Evolutionary conservation across 1,139 yeast species (phyloP).

Genomic region (Protomyces pachydermus): DNA sequence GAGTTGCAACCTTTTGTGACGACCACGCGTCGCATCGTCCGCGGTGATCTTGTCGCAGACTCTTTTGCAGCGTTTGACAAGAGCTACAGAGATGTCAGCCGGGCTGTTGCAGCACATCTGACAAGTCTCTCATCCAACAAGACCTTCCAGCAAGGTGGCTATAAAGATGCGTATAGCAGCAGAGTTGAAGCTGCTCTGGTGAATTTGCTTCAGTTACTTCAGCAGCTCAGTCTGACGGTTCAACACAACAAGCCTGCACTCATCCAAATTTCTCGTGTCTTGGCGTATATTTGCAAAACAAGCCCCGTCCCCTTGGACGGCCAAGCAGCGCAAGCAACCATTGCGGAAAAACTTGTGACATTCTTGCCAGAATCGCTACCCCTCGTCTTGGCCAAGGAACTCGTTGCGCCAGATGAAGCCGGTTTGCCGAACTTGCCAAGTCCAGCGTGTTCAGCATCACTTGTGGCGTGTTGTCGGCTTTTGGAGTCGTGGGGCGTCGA

Average conservation of each 20-base stretch:
- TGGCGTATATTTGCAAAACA: background rate
- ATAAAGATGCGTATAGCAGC: background rate
- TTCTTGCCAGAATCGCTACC: background rate
- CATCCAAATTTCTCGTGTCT: background rate
- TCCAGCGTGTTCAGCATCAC: background rate
- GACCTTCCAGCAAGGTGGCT: background rate
- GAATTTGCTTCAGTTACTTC: background rate
- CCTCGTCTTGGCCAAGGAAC: background rate
- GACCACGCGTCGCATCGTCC: background rate
- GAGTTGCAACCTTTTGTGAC: background rate
- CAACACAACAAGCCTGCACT: background rate
- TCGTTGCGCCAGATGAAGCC: background rate
- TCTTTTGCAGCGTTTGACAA: background rate
- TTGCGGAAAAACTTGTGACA: background rate
- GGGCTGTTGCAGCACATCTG: background rate
- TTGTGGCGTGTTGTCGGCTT: background rate
- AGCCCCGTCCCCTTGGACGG: background rate
- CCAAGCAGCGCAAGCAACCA: too few relatives aligned
- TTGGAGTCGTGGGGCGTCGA: slow-evolving; percentile 6
- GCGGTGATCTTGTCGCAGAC: slow-evolving; percentile 2
- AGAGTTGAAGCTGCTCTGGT: background rate
- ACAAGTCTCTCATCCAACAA: background rate
- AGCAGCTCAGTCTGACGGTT: background rate
- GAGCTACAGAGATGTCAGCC: background rate
- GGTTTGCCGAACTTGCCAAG: background rate